Evolutionary conservation across 2,329 filamentous ascomycete genomes (phyloP).

Genomic region (Pseudogymnoascus sp.): DNA sequence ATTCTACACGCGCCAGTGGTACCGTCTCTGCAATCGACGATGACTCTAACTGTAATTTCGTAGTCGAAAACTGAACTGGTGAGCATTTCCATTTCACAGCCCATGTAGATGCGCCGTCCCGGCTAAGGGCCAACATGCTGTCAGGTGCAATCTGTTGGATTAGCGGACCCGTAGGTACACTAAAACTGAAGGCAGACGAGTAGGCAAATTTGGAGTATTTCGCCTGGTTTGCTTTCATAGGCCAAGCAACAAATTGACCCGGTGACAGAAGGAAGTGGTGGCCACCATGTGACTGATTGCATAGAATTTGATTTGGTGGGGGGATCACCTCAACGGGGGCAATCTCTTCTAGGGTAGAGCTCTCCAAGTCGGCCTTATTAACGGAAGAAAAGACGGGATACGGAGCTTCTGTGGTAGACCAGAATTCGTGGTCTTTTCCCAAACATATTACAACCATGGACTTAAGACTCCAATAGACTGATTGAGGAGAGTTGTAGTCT

Average conservation of each 20-base stretch:
- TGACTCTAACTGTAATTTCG: not conserved
- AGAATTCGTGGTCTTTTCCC: constrained; percentile 35
- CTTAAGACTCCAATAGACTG: constrained; percentile 49
- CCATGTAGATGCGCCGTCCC: constrained; percentile 35
- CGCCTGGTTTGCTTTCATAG: constrained; percentile 22
- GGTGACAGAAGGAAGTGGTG: constrained; percentile 27
- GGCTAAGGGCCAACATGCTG: constrained; percentile 33
- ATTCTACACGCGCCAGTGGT: not conserved
- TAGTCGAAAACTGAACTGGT: constrained; percentile 2
- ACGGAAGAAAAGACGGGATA: constrained; percentile 26
- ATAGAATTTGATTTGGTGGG: constrained; percentile 40
- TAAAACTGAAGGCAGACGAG: constrained; percentile 32
- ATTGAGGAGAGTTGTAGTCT: constrained; percentile 51
- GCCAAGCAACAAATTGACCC: constrained; percentile 22
- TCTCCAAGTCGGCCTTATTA: not conserved
- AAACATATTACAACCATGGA: constrained; percentile 39
- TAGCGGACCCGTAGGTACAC: constrained; percentile 33
- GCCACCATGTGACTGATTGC: constrained; percentile 24
- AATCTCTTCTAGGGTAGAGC: not conserved
- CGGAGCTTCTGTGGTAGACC: constrained; percentile 34
- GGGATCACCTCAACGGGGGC: constrained; percentile 14
- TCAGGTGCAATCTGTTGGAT: constrained; percentile 37
- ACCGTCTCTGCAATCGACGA: not conserved
- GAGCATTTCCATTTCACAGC: constrained; percentile 31
- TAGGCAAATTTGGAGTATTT: constrained; percentile 31